Conservation (phyloP, 139 green algal genomes). For the Penium margaritaceum region DNA sequence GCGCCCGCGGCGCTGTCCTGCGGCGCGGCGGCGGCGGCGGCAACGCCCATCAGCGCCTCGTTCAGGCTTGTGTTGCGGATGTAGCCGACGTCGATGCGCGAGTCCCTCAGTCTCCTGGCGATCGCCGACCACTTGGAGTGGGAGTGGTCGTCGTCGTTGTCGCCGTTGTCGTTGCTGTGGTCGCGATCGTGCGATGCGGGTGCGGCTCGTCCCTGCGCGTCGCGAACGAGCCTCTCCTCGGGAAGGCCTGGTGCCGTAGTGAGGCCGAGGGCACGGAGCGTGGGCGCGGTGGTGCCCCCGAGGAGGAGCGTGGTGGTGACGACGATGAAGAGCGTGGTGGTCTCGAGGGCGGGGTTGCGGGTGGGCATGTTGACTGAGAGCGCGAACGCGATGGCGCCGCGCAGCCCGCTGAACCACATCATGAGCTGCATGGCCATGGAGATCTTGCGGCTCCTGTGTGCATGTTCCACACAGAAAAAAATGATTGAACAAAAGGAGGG, state of each 20-base stretch:
- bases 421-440: conserved; percentile 52
- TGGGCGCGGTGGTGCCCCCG: conserved; percentile 44
- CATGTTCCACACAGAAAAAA: too few species aligned
- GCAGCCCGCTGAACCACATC: conserved; percentile 59
- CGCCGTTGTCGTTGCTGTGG: too few species aligned
- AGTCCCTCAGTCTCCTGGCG: too few species aligned
- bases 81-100: background rate
- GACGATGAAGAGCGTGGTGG: conserved; percentile 64
- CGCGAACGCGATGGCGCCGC: conserved; percentile 65
- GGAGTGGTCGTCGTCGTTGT: too few species aligned
- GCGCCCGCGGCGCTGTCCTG: conserved; percentile 16
- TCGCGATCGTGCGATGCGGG: too few species aligned
- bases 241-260: too few species aligned
- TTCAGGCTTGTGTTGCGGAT: conserved; percentile 3
- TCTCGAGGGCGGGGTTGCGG: conserved; percentile 60
- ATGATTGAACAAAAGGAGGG: too few species aligned
- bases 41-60: conserved; percentile 5
- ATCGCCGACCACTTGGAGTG: too few species aligned
- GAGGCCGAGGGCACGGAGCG: conserved; percentile 16
- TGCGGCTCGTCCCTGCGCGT: too few species aligned
- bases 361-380: conserved; percentile 58
- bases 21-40: too few species aligned
- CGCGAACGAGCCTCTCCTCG: too few species aligned
- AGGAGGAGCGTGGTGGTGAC: conserved; percentile 57
- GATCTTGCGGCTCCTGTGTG: conserved; percentile 24